These are phyloP conservation scores for Pyrenochaeta sp. DNA, from an alignment of 2,329 filamentous ascomycete species.

Conservation along the genomic window DNA sequence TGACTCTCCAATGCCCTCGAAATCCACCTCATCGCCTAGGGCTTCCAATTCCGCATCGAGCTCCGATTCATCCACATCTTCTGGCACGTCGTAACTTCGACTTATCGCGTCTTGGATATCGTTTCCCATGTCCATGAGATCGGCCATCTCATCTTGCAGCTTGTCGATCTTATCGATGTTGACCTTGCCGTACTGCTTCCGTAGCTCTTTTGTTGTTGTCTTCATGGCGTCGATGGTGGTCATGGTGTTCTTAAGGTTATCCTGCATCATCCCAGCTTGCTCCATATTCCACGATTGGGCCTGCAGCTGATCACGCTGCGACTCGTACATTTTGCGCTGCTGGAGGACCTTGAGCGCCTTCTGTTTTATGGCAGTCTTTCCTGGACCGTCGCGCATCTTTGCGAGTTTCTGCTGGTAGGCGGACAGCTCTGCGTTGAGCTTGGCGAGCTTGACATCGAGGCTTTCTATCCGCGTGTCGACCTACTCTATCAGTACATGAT, in stretches of 20 bases:
- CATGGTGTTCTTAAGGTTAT: slow-evolving; percentile 98
- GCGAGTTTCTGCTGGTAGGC: slow-evolving; percentile 86
- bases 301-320: slow-evolving; percentile 91
- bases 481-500: slow-evolving; percentile 52
- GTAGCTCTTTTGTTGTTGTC: slow-evolving; percentile 91
- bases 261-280: slow-evolving; percentile 97
- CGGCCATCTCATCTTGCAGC: slow-evolving; percentile 98
- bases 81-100: slow-evolving; percentile 90
- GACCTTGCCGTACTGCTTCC: slow-evolving; percentile 95
- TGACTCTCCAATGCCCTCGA: slow-evolving; percentile 72
- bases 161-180: slow-evolving; percentile 97
- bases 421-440: slow-evolving; percentile 87
- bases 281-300: slow-evolving; percentile 99
- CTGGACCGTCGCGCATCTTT: slow-evolving; percentile 95
- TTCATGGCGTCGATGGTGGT: slow-evolving; percentile 98
- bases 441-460: slow-evolving; percentile 93
- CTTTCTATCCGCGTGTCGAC: slow-evolving; percentile 82
- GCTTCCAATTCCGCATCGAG: slow-evolving; percentile 96
- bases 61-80: slow-evolving; percentile 96
- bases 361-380: slow-evolving; percentile 89
- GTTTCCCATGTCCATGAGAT: slow-evolving; percentile 95
- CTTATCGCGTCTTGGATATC: slow-evolving; percentile 97
- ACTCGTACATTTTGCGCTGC: slow-evolving; percentile 92
- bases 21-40: slow-evolving; percentile 89
- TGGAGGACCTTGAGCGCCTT: slow-evolving; percentile 95